Evolutionary conservation across 1,284 basidiomycete species (phyloP).

Genomic region (Cutaneotrichosporon cavernicola): DNA sequence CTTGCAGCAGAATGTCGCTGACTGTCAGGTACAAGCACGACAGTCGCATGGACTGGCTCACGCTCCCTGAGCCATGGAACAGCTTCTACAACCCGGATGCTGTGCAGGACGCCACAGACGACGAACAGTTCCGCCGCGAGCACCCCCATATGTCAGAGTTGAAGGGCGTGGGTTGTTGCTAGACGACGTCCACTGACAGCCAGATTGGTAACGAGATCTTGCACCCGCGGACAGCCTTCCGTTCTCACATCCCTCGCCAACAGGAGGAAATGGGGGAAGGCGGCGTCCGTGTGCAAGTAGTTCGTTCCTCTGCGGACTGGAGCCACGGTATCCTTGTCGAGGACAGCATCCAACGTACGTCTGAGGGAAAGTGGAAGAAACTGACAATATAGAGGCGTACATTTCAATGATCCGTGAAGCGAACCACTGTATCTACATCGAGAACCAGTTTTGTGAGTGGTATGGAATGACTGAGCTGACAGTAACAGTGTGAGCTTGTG

Average conservation of each 20-base stretch:
- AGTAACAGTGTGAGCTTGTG: conserved; percentile 26
- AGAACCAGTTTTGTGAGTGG: conserved; percentile 87
- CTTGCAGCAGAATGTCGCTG: not conserved
- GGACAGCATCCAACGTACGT: conserved; percentile 78
- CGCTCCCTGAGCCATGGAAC: conserved; percentile 62
- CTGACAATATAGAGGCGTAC: conserved; percentile 58
- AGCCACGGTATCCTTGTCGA: conserved; percentile 84
- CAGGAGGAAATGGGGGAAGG: conserved; percentile 46
- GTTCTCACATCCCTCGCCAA: conserved; percentile 41
- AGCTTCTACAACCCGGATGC: conserved; percentile 32
- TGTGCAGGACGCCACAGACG: conserved; percentile 30
- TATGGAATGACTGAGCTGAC: conserved; percentile 20
- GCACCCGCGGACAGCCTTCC: conserved; percentile 51
- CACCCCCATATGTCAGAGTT: conserved; percentile 52
- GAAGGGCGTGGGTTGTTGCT: conserved; percentile 36
- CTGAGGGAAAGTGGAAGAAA: not conserved
- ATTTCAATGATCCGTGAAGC: conserved; percentile 77
- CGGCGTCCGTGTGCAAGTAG: conserved; percentile 46
- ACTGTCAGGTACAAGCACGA: conserved; percentile 55
- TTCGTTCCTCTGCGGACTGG: conserved; percentile 85
- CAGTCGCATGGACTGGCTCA: conserved; percentile 68
- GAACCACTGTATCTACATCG: conserved; percentile 85
- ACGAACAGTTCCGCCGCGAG: conserved; percentile 40
- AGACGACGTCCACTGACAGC: not conserved
- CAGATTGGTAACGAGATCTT: conserved; percentile 44